Percentiles rank a stretch among this genome's conserved stretches.
These are phyloP conservation scores for Iris pallida DNA, from an alignment of 116 monocot genomes.

Conservation along the genomic window DNA sequence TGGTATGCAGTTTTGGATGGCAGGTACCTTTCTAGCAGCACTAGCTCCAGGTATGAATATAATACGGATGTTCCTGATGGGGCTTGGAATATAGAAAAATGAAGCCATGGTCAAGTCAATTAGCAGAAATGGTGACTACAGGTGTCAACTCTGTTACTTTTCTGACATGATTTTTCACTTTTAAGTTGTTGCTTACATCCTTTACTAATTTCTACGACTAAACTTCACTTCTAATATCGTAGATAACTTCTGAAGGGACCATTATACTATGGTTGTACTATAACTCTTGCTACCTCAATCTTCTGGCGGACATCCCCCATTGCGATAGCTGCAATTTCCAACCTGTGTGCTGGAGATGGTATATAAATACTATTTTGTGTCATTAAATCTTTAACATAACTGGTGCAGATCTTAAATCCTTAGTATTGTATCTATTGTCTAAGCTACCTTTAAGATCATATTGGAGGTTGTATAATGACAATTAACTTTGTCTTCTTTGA, in stretches of 20 bases:
- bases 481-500: too few species aligned
- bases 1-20: conserved; percentile 39
- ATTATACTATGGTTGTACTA: conserved; percentile 83
- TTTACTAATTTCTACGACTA: too few species aligned
- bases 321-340: conserved; percentile 84
- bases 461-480: too few species aligned
- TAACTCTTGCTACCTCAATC: conserved; percentile 65
- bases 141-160: conserved; percentile 31
- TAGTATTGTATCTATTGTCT: too few species aligned
- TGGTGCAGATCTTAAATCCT: too few species aligned
- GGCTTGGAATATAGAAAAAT: conserved; percentile 76
- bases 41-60: conserved; percentile 69
- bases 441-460: too few species aligned
- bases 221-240: conserved; percentile 11
- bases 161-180: too few species aligned
- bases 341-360: conserved; percentile 97
- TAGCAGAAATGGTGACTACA: conserved; percentile 74
- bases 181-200: too few species aligned
- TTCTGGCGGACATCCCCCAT: conserved; percentile 90
- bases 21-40: conserved; percentile 79
- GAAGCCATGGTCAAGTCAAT: conserved; percentile 87
- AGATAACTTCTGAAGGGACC: conserved; percentile 93
- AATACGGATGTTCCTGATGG: conserved; percentile 66
- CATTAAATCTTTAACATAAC: too few species aligned
- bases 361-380: conserved; percentile 7